Base-by-base conservation (phyloP, 176 grass and related monocot genomes). In the Musa troglodytarum region DNA sequence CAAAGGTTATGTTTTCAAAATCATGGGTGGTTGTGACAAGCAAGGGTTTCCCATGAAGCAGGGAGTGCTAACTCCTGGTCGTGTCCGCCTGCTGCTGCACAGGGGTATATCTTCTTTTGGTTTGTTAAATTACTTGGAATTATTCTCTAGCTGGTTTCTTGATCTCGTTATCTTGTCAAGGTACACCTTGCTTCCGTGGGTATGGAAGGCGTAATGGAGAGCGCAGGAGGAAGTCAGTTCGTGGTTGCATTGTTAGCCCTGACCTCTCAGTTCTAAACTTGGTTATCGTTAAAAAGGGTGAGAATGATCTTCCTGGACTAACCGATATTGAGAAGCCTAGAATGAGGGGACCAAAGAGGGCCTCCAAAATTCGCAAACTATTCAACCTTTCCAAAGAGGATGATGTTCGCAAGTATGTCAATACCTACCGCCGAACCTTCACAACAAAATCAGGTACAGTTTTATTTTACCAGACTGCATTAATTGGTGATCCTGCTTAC, bases 321-420 rank as follows among this genome's bases (percentile, higher is more conserved):
- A 96, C 92, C 15, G 92, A 96, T 73, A 84, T 82, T 10, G 92
- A 96, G 79, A 96, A 96, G 83, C 92, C 92, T 24, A 89, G 92
- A 81, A 92, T 96, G 92, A 96, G 92, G 85, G 92, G 92, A 76
- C 92, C 92, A 23, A 96, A 96, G 76, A 96, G 92, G 78, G 92
- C 89, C 54, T 92, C 89, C 28, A 96, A 96, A 80, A 96, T 96
- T 83, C 84, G 87, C 77, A 96, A 96, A 85, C 83, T 96, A n/a
- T 96, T 96, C 59, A 96, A 96, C 82, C 92, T 96, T 15, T 65
- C 73, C 65, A 88, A 92, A 82, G 87, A 96, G 50, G 92, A 96
- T 92, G 92, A 96, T 77, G 92, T 96, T 10, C 89, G 92, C 78
- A 92, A 92, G 24, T 96, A 92, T 2, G 92, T 96, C n/a, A 96